Evolutionary conservation across 2,329 filamentous ascomycete species (phyloP).

Genomic region (Scolecobasidium constrictum): DNA sequence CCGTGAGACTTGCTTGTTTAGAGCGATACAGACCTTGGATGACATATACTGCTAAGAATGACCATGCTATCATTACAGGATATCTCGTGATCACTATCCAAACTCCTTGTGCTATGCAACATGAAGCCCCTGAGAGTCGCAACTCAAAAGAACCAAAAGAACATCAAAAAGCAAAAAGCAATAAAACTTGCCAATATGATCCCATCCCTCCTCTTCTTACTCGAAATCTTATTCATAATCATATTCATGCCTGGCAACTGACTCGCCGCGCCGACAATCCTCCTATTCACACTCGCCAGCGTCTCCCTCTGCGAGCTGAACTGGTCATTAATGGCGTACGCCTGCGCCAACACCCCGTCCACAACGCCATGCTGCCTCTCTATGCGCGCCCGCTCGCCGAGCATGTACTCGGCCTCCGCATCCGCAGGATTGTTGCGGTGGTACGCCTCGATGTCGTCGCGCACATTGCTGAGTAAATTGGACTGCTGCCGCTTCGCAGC

Average conservation of each 20-base stretch:
- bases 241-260: constrained; percentile 89
- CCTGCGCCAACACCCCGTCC: constrained; percentile 85
- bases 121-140: no score
- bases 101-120: no score
- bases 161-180: constrained; percentile 78
- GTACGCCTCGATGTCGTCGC: constrained; percentile 85
- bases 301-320: constrained; percentile 83
- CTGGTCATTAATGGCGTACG: constrained; percentile 90
- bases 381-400: constrained; percentile 74
- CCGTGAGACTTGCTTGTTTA: no score
- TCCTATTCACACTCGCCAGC: constrained; percentile 74
- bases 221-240: constrained; percentile 83
- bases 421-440: constrained; percentile 64
- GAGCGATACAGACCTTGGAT: no score
- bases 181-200: constrained; percentile 89
- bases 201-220: constrained; percentile 88
- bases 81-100: no score
- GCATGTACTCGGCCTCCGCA: constrained; percentile 93
- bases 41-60: no score
- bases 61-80: no score
- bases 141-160: constrained; percentile 78
- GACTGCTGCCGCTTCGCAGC: constrained; percentile 71
- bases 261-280: constrained; percentile 80
- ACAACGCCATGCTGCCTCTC: constrained; percentile 85
- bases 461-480: constrained; percentile 83